Evolutionary conservation across 73 alveolate genomes (phyloP), one percentile per base, ranked within the genome.

Genomic region (Paramecium biaurelia): DNA sequence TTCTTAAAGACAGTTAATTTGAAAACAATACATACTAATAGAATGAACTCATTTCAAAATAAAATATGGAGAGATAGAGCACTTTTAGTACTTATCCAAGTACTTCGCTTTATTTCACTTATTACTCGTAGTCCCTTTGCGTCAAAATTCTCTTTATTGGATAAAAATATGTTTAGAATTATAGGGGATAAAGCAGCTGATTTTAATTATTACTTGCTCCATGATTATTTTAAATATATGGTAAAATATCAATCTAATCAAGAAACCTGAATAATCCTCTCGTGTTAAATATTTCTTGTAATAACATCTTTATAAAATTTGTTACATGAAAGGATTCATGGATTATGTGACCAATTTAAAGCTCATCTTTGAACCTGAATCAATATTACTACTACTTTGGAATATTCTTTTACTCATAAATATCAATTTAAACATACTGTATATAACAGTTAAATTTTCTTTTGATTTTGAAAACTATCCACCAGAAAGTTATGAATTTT

Each of bases 181-280:
- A 79, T 79, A 23, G 90, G 90, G 11, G 90, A 79, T 45, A 79
- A 79, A 23, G 74, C 76, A 21, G 70, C 90, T 11, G 74, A 79
- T 24, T 79, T 79, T 35, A 42, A 38, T 26, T 79, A 43, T 45
- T 79, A 79, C 32, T 4, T 79, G 5, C 45, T 79, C 76, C 45
- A 47, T 30, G 74, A 79, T 45, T 79, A 79, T 24, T 79, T 79
- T 45, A 79, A 79, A 43, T 79, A 79, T 45, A 30, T 30, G 70
- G 90, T 79, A 79, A 79, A 23, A n/a, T 53, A 1, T 53, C 11
- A 15, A 53, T 1, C 21, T 37, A 4, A 79, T 24, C 8, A 15
- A 79, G 90, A 79, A 47, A 47, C 90, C 90, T 20, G 23, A 79
- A 79, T 18, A 58, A 41, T 38, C 56, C 20, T 41, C 74, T 24